Base-by-base conservation (phyloP, 176 grass and related monocot genomes). In the Eragrostis curvula region DNA sequence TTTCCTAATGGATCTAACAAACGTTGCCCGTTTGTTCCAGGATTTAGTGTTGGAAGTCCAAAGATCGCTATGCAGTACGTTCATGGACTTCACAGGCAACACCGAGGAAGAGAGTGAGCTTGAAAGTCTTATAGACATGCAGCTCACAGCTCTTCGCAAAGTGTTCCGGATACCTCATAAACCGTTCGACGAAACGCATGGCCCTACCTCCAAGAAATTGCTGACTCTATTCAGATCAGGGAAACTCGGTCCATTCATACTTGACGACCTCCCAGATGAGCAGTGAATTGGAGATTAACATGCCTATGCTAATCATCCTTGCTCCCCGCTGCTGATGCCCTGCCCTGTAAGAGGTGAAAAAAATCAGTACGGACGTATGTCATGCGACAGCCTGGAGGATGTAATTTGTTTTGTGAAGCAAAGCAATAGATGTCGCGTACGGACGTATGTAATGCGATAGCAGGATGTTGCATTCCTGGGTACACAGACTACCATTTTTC, bases 171-270 rank as follows among this genome's bases (percentile, higher is more conserved):
- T 95, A 81, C 84, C 85, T 3, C 92, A 93, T 32, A 98, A 91
- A 66, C 84, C 80, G 12, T 87, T 75, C 25, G 88, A 91, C 6
- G 96, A 93, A 65, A 91, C 90, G 13, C 84, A 90, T 0, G 87
- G 81, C 5, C 88, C 86, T 44, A 83, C 84, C 32, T 92, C 88
- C 32, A 91, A 98, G 88, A 98, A 98, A 73, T 67, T 98, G 50
- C 12, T 98, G 18, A 98, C 90, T 53, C 88, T 95, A 52, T 98
- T 98, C 71, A 89, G 92, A 78, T 75, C 89, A 16, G 96, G 96
- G 45, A 98, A 95, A 57, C 84, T 98, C 2, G 92, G 92, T 8
- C 86, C 84, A 20, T 98, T 93, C 74, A 93, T 95, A 81, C 90
- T 95, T 2, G 92, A 98, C 9, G 83, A 92, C 74, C 88, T 98